Base-by-base conservation (phyloP, 179 eudicot species). In the Heliamphora pulchella region DNA sequence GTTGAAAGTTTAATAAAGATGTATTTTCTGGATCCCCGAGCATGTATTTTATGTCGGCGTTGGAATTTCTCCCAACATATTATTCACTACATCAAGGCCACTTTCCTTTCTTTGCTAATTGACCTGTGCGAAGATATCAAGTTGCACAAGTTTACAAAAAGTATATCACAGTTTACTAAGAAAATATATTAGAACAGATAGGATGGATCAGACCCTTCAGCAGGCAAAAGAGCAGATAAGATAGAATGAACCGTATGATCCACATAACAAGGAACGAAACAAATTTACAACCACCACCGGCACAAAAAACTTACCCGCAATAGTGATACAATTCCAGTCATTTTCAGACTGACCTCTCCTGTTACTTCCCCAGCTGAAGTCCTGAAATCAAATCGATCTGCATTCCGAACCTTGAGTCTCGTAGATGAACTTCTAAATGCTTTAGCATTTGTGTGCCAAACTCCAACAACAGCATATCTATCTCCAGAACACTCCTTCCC, bases 371-470 rank as follows among this genome's bases (percentile, higher is more conserved):
- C 85, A 11, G 58, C 10, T 41, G 82, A 80, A 71, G 87, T 61
- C 66, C 58, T 50, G 76, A 86, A 84, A 84, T 84, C 84, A 47
- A 65, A 84, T 53, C 85, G 64, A 75, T 86, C 85, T 67, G 84
- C 87, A 61, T 84, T 79, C 71, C 85, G 79, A 54, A 84, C 62
- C 76, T 66, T 78, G 5, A 86, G 74, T 78, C 77, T 82, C 17
- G 80, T 15, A 18, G 79, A 78, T 14, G 87, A 63, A 78, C 54
- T 79, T 53, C 69, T 70, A 69, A 74, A 82, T 75, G 39, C 10
- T 51, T 79, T 74, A 65, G 54, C 9, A 48, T 79, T 82, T 61
- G 79, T 76, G 84, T 82, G 84, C 82, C 87, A 85, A 44, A 76
- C 71, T 13, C 72, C 81, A 82, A 82, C 65, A 43, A 87, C 79